Percentiles rank a stretch among this genome's conserved stretches.
Evolutionary conservation across 805 yeast genomes (phyloP).

Genomic region (Candida lessepsii): DNA sequence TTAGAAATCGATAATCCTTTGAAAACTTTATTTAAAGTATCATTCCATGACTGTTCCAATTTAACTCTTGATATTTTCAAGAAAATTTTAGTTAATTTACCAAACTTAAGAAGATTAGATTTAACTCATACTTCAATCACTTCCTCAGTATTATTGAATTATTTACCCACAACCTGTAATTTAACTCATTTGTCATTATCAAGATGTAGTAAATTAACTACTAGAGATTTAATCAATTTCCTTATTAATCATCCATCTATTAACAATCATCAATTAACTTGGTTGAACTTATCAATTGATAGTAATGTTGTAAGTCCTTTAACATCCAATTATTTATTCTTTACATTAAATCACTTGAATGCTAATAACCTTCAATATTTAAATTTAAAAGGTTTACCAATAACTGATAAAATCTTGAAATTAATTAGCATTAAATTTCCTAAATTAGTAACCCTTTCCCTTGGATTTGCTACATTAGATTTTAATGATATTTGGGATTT

Average conservation of each 20-base stretch:
- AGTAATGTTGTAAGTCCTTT: slow-evolving; percentile 61
- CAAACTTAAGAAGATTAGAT: slow-evolving; percentile 65
- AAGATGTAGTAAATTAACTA: slow-evolving; percentile 58
- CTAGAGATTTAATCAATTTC: slow-evolving; percentile 68
- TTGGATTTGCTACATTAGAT: slow-evolving; percentile 39
- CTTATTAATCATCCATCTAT: slow-evolving; percentile 71
- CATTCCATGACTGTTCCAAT: slow-evolving; percentile 87
- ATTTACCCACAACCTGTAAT: slow-evolving; percentile 54
- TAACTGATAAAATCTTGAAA: slow-evolving; percentile 38
- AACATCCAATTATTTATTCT: slow-evolving; percentile 47
- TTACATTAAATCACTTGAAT: slow-evolving; percentile 42
- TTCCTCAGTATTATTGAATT: slow-evolving; percentile 52
- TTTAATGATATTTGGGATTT: slow-evolving; percentile 38
- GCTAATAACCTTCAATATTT: slow-evolving; percentile 49
- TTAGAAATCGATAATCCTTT: slow-evolving; percentile 30
- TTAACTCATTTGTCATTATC: slow-evolving; percentile 73
- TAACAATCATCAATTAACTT: slow-evolving; percentile 46
- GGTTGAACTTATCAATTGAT: slow-evolving; percentile 68
- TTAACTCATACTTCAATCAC: slow-evolving; percentile 78
- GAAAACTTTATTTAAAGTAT: slow-evolving; percentile 44
- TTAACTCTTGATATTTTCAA: slow-evolving; percentile 57
- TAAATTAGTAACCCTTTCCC: slow-evolving; percentile 40
- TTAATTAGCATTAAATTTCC: slow-evolving; percentile 41
- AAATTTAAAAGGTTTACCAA: slow-evolving; percentile 66
- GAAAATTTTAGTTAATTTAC: slow-evolving; percentile 55